Evolutionary conservation across 768 basidiomycete species (phyloP).

Genomic region (Collybiopsis confluens): DNA sequence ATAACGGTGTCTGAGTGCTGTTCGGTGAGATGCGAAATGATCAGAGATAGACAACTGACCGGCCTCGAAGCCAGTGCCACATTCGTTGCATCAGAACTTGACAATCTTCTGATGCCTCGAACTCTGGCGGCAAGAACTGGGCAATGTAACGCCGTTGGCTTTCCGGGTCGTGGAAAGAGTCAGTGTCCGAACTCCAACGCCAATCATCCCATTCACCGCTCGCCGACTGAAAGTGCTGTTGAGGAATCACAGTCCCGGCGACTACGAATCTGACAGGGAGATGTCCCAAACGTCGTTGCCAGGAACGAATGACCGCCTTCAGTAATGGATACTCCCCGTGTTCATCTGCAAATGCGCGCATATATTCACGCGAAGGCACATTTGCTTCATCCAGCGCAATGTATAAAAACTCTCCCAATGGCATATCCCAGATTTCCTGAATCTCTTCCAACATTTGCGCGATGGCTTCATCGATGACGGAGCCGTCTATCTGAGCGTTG

Average conservation of each 20-base stretch:
- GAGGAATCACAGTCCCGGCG: slow-evolving; percentile 1
- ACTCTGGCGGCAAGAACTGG: slow-evolving; percentile 1
- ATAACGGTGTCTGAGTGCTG: too few relatives aligned
- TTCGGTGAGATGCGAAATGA: too few relatives aligned
- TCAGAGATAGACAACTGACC: too few relatives aligned
- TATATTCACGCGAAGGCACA: too few relatives aligned
- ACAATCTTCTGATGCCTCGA: background rate
- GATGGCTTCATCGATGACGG: too few relatives aligned
- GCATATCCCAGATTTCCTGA: too few relatives aligned
- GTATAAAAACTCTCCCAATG: too few relatives aligned
- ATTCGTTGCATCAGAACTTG: background rate
- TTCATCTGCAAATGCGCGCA: too few relatives aligned
- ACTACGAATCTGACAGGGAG: background rate
- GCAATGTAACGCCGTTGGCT: background rate
- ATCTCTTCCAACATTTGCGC: too few relatives aligned
- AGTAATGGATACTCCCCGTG: background rate
- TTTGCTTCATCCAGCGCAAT: too few relatives aligned
- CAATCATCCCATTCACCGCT: background rate
- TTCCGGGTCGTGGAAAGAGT: background rate
- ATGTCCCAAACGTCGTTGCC: background rate
- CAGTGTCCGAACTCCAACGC: slow-evolving; percentile 7
- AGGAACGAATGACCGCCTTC: background rate
- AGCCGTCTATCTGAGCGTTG: too few relatives aligned
- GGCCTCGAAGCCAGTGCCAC: slow-evolving; percentile 11
- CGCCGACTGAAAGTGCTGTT: background rate